These are phyloP conservation scores for Aureobasidium namibiae DNA, from an alignment of 2,329 filamentous ascomycete genomes.

Conservation along the genomic window DNA sequence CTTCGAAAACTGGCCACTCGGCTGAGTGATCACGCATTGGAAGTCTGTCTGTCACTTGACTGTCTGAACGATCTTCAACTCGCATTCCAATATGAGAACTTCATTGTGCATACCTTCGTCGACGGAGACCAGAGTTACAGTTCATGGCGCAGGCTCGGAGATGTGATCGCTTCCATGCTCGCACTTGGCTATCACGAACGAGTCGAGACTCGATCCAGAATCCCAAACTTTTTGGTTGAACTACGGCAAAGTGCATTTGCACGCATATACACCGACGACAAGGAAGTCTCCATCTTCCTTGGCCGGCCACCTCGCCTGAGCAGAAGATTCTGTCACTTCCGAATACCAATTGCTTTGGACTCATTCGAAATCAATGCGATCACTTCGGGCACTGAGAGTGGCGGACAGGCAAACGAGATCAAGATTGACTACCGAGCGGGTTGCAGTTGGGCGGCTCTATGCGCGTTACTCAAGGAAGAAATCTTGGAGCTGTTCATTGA, in stretches of 20 bases:
- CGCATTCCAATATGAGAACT: constrained; percentile 40
- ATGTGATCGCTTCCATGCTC: constrained; percentile 39
- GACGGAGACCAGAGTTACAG: constrained; percentile 41
- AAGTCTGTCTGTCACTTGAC: constrained; percentile 26
- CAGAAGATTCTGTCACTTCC: constrained; percentile 34
- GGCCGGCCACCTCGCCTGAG: constrained; percentile 41
- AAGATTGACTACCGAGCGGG: constrained; percentile 24
- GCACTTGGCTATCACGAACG: constrained; percentile 42
- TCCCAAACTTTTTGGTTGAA: constrained; percentile 34
- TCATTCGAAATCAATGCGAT: background rate
- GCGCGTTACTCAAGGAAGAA: constrained; percentile 27
- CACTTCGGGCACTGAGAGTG: background rate
- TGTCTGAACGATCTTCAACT: constrained; percentile 39
- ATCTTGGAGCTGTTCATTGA: constrained; percentile 25
- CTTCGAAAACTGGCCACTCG: constrained; percentile 26
- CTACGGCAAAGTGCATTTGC: constrained; percentile 35
- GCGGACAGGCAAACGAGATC: background rate
- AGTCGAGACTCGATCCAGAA: constrained; percentile 22
- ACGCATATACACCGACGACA: constrained; percentile 39
- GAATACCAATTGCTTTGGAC: background rate
- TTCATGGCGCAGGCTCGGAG: constrained; percentile 40
- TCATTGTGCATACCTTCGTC: constrained; percentile 37
- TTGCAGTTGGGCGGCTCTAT: constrained; percentile 26
- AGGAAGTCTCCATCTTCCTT: constrained; percentile 42
- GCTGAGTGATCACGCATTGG: constrained; percentile 30